A percentile compares a stretch with the other conserved stretches of the same genome.
Evolutionary conservation across 2,329 filamentous ascomycete species (phyloP).

Genomic region (Septoria petroselini): DNA sequence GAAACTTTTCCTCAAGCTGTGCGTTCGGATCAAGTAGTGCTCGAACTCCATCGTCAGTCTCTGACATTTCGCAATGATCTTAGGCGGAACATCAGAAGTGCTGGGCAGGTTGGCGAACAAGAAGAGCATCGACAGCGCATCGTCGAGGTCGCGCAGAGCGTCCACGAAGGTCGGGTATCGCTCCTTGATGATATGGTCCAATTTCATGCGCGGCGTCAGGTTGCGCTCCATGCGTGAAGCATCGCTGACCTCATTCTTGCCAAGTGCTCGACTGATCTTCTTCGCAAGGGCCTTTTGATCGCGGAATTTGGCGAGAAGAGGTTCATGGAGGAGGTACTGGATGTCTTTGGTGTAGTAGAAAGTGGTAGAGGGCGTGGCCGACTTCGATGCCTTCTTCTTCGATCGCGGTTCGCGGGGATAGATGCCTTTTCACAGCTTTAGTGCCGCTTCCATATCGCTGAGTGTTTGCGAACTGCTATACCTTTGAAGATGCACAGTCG

Average conservation of each 20-base stretch:
- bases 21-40: slow-evolving; percentile 91
- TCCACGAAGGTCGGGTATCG: slow-evolving; percentile 97
- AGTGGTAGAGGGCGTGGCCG: slow-evolving; percentile 83
- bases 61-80: slow-evolving; percentile 94
- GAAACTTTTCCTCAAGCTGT: slow-evolving; percentile 92
- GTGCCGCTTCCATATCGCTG: not conserved
- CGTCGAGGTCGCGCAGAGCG: slow-evolving; percentile 88
- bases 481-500: slow-evolving; percentile 99
- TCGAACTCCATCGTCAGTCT: slow-evolving; percentile 92
- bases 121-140: slow-evolving; percentile 95
- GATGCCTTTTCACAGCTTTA: slow-evolving; percentile 57
- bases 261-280: slow-evolving; percentile 92
- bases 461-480: slow-evolving; percentile 24
- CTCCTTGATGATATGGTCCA: slow-evolving; percentile 97
- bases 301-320: slow-evolving; percentile 87
- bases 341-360: slow-evolving; percentile 95
- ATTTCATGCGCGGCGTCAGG: slow-evolving; percentile 80
- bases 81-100: slow-evolving; percentile 81
- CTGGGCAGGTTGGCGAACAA: slow-evolving; percentile 95
- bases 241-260: slow-evolving; percentile 85
- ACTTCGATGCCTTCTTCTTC: slow-evolving; percentile 95
- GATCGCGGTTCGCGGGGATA: slow-evolving; percentile 95
- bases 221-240: slow-evolving; percentile 88
- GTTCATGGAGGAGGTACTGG: slow-evolving; percentile 96
- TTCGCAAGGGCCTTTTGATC: slow-evolving; percentile 96